Evolutionary conservation across 179 eudicot genomes (phyloP).

Genomic region (Beta lomatogona): DNA sequence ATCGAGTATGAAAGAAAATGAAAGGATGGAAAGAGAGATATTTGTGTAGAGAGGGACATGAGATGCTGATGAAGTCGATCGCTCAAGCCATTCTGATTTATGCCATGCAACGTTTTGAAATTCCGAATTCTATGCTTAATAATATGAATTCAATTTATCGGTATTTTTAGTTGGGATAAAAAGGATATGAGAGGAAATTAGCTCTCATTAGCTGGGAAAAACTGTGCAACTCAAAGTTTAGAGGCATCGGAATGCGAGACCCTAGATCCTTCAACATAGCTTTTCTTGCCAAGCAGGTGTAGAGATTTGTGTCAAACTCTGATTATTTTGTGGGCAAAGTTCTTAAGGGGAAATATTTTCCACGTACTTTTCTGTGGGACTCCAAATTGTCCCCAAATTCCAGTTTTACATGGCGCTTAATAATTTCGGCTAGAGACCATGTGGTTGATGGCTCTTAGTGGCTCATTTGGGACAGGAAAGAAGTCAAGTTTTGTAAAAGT

Average conservation of each 20-base stretch:
- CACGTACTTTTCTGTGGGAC: neutral
- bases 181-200: neutral
- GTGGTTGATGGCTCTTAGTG: neutral
- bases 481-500: neutral
- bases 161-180: neutral
- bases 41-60: no score
- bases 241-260: neutral
- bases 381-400: neutral
- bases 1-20: no score
- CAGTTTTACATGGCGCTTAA: neutral
- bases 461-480: neutral
- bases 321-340: neutral
- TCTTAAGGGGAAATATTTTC: neutral
- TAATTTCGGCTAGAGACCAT: neutral
- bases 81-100: no score
- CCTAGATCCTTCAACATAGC: neutral
- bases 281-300: neutral
- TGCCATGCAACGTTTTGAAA: no score
- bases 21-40: no score
- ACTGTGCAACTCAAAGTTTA: neutral
- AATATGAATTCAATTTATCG: neutral
- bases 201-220: neutral
- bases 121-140: neutral
- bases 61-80: no score
- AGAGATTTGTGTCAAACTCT: neutral